Percentiles rank a stretch among this genome's conserved stretches.
Evolutionary conservation across 1,139 yeast genomes (phyloP).

Genomic region (Yamadazyma songkhlaensis): DNA sequence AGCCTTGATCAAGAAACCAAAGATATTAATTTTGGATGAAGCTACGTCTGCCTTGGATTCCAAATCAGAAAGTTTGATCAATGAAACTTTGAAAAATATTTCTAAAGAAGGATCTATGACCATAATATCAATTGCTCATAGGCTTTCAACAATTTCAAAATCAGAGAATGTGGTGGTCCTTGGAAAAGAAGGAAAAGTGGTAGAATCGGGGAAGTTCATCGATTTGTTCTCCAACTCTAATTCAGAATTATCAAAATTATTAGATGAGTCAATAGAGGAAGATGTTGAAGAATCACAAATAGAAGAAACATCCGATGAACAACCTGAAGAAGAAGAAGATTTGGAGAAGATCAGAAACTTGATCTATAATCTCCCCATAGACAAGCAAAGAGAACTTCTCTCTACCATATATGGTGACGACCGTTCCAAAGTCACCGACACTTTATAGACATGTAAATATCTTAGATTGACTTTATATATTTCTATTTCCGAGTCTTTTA

Average conservation of each 20-base stretch:
- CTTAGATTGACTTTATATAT: constrained; percentile 3
- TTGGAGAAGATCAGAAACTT: constrained; percentile 27
- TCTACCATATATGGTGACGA: constrained; percentile 23
- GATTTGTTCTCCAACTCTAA: constrained; percentile 41
- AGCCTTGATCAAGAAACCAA: constrained; percentile 66
- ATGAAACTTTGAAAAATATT: constrained; percentile 56
- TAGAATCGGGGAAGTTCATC: constrained; percentile 41
- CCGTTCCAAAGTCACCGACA: constrained; percentile 5
- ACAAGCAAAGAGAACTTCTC: constrained; percentile 29
- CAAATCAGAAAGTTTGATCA: constrained; percentile 65
- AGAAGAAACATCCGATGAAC: constrained; percentile 8
- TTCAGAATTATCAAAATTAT: constrained; percentile 42
- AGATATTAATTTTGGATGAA: constrained; percentile 65
- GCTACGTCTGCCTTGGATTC: constrained; percentile 81
- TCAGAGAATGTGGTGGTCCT: constrained; percentile 57
- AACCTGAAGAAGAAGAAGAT: constrained; percentile 20
- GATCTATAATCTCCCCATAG: constrained; percentile 40
- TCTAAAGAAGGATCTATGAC: constrained; percentile 63
- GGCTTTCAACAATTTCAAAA: constrained; percentile 72
- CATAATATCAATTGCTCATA: constrained; percentile 88
- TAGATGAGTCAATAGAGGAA: constrained; percentile 26
- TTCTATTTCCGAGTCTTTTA: background rate
- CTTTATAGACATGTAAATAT: background rate
- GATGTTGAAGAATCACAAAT: constrained; percentile 11
- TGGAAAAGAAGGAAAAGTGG: constrained; percentile 44